Percentiles rank a stretch among this genome's conserved stretches.
Evolutionary conservation across 2,329 filamentous ascomycete species (phyloP).

Genomic region (Sphaerostilbella broomeana): DNA sequence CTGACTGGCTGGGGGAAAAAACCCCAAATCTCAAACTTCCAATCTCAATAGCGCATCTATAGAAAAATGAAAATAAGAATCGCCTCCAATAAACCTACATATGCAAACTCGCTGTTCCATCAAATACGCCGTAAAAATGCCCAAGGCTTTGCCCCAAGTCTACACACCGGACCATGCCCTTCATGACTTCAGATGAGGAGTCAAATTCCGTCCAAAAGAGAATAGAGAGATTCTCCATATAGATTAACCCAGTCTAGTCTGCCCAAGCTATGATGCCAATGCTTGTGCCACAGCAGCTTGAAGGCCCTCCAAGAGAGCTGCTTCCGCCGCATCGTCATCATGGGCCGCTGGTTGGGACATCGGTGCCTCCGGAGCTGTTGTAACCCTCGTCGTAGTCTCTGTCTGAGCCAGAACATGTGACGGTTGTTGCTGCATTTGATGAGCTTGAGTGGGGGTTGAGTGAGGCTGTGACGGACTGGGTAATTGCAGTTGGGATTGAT

Average conservation of each 20-base stretch:
- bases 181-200: too few relatives aligned
- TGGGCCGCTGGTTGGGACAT: constrained; percentile 19
- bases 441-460: constrained; percentile 16
- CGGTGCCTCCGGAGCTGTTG: constrained; percentile 19
- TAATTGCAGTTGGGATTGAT: constrained; percentile 6
- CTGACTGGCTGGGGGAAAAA: too few relatives aligned
- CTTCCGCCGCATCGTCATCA: constrained; percentile 28
- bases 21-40: too few relatives aligned
- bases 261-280: constrained; percentile 13
- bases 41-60: too few relatives aligned
- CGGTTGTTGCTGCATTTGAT: constrained; percentile 6
- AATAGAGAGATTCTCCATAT: background rate
- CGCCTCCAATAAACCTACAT: background rate
- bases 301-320: constrained; percentile 28
- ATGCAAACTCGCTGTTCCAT: too few relatives aligned
- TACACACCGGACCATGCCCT: too few relatives aligned
- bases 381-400: constrained; percentile 12
- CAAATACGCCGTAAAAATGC: background rate
- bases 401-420: constrained; percentile 11
- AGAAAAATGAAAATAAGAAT: too few relatives aligned
- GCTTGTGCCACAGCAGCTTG: constrained; percentile 29
- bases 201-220: too few relatives aligned
- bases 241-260: background rate
- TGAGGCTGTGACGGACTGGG: constrained; percentile 3
- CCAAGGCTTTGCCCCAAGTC: too few relatives aligned